phyloP scores from a whole-genome alignment of 164 flowering plant genomes.

The Berberis thunbergii region DNA sequence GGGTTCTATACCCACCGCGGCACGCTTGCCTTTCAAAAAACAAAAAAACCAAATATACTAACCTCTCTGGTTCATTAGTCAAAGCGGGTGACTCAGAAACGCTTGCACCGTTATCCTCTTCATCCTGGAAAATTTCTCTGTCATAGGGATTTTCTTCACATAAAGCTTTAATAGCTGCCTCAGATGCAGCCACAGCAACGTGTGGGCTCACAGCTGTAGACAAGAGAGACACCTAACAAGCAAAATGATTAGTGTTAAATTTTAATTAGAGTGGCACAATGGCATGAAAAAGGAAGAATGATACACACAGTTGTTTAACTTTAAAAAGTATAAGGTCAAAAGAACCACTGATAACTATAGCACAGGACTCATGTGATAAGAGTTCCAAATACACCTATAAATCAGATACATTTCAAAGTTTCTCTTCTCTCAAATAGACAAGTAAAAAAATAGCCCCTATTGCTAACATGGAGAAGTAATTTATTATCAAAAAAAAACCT shows the following conservation, averaged over 20 bases:
- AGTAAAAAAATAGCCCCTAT: no score
- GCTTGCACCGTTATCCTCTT: slow-evolving; percentile 14
- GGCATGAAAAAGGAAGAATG: not conserved
- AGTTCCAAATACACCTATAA: not conserved
- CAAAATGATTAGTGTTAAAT: slow-evolving; percentile 6
- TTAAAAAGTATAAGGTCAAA: no score
- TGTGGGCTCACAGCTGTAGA: slow-evolving; percentile 57
- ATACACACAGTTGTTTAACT: no score
- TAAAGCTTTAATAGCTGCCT: slow-evolving; percentile 65
- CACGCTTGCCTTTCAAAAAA: not conserved
- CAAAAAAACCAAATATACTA: slow-evolving; percentile 1
- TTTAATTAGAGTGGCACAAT: not conserved
- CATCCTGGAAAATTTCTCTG: slow-evolving; percentile 45
- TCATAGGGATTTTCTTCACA: slow-evolving; percentile 54
- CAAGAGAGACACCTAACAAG: slow-evolving; percentile 51
- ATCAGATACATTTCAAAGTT: not conserved
- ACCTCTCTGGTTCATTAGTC: slow-evolving; percentile 36
- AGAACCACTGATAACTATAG: no score
- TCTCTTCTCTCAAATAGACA: no score
- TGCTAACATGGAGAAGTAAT: no score
- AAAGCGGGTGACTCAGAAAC: slow-evolving; percentile 19
- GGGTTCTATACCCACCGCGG: not conserved
- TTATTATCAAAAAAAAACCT: no score
- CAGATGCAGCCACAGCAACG: slow-evolving; percentile 67
- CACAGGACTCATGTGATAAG: not conserved